These are phyloP conservation scores for Penicillium hordei DNA, from an alignment of 2,329 filamentous ascomycete genomes.

Conservation along the genomic window DNA sequence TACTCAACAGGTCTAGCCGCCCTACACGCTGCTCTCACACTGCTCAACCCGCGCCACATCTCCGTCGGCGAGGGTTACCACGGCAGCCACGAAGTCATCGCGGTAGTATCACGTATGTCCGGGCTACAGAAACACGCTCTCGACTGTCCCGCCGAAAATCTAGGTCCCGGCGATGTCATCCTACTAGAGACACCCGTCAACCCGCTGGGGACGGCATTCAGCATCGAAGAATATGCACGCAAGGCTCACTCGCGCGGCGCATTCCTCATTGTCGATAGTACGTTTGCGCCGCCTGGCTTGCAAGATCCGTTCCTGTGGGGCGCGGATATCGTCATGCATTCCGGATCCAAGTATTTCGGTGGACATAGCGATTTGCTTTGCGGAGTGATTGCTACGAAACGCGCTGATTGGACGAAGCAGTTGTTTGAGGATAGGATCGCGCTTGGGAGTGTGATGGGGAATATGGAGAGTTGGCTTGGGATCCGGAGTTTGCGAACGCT, in stretches of 20 bases:
- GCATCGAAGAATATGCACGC: conserved; percentile 67
- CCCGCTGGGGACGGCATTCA: conserved; percentile 74
- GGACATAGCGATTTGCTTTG: conserved; percentile 92
- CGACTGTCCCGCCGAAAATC: conserved; percentile 61
- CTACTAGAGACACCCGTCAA: conserved; percentile 92
- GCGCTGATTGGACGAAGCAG: conserved; percentile 55
- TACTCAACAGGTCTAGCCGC: conserved; percentile 83
- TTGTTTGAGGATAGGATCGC: conserved; percentile 67
- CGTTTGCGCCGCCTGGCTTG: conserved; percentile 87
- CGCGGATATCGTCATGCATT: conserved; percentile 87
- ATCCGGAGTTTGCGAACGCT: conserved; percentile 79
- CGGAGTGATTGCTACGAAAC: conserved; percentile 68
- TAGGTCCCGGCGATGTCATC: conserved; percentile 69
- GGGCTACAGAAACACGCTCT: conserved; percentile 72
- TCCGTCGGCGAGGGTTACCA: conserved; percentile 86
- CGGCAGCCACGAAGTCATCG: conserved; percentile 86
- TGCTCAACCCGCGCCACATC: conserved; percentile 76
- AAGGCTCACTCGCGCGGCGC: conserved; percentile 65
- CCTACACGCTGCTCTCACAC: conserved; percentile 80
- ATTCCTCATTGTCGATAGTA: conserved; percentile 77
- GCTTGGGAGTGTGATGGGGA: conserved; percentile 80
- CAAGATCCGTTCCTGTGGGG: conserved; percentile 78
- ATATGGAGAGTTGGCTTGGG: conserved; percentile 85
- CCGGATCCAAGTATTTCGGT: conserved; percentile 90
- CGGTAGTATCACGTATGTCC: conserved; percentile 69